Evolutionary conservation across 2,329 filamentous ascomycete species (phyloP), one percentile per base, ranked within the genome.

Genomic region (Fusarium paranaense): DNA sequence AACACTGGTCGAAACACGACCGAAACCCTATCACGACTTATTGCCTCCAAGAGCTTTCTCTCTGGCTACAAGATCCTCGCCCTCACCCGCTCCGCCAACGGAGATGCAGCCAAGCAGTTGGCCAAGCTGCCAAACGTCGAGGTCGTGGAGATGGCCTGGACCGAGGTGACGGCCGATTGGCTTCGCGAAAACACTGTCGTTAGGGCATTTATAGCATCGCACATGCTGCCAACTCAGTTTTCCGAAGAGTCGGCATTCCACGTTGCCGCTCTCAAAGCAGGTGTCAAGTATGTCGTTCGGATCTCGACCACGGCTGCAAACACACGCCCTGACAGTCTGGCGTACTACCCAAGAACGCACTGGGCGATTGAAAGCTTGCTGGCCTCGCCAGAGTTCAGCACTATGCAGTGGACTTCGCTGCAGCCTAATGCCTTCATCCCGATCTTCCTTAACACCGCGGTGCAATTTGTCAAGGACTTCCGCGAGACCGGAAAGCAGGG

Each of bases 331-430:
- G 80, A 82, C 62, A 79, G 14, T 50, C 40, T 20, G 1, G 80
- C 78, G 0, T 85, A 82, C 70, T 85, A 86, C 62, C 58, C 80
- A 5, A 78, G 84, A 6, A 38, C 73, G 1, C 83, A 86, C 57
- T 85, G 83, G 83, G 84, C 84, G 0, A 81, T 86, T 20, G 84
- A 86, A 70, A 22, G 75, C 6, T 62, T 85, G 45, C 77, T 86
- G 5, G 65, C 70, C 61, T 79, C 82, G 35, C 79, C 81, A 0
- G 82, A 83, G 60, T 85, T 85, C 58, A 47, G 64, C 10, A 20
- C 33, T 4, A 64, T 86, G 52, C 77, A 78, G 13, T 86, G 82
- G 82, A 83, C 83, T 0, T 85, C 83, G 0, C 76, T 86, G 6
- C 83, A 83, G 70, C 79, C 83, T 0, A 85, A 85, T 67, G 11